Conservation (phyloP, 1,284 basidiomycete genomes). For the Rhodotorula mucilaginosa region DNA sequence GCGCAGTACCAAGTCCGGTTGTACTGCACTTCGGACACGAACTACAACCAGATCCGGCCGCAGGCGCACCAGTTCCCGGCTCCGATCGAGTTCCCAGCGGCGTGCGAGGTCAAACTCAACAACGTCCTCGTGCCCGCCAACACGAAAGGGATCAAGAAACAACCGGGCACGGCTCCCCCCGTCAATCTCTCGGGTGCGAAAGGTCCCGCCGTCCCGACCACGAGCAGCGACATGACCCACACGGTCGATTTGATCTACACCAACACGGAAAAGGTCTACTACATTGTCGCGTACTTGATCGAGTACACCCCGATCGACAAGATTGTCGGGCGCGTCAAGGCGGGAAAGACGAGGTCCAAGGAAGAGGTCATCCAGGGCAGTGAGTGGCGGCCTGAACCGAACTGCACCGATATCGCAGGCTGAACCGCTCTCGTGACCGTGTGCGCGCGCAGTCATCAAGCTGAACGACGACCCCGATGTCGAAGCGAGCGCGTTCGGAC, state of each 20-base stretch:
- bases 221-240: slow-evolving; percentile 54
- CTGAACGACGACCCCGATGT: slow-evolving; percentile 75
- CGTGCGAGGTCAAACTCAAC: slow-evolving; percentile 87
- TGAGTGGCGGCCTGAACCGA: slow-evolving; percentile 45
- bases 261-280: slow-evolving; percentile 73
- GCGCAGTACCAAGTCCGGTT: slow-evolving; percentile 75
- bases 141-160: slow-evolving; percentile 89
- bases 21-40: slow-evolving; percentile 88
- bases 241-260: slow-evolving; percentile 83
- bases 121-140: slow-evolving; percentile 67
- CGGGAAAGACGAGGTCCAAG: slow-evolving; percentile 62
- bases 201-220: slow-evolving; percentile 15
- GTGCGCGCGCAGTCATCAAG: slow-evolving; percentile 59
- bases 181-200: slow-evolving; percentile 64
- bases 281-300: slow-evolving; percentile 75
- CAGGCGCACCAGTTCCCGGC: slow-evolving; percentile 44
- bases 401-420: no score
- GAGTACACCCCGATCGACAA: slow-evolving; percentile 66
- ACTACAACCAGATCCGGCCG: slow-evolving; percentile 60
- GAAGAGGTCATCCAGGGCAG: slow-evolving; percentile 68
- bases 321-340: slow-evolving; percentile 65
- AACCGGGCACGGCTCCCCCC: slow-evolving; percentile 90
- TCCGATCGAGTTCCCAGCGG: slow-evolving; percentile 85
- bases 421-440: not conserved
- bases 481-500: slow-evolving; percentile 75